Base-by-base conservation (phyloP, 2,329 filamentous ascomycete genomes). In the Bretziella fagacearum region DNA sequence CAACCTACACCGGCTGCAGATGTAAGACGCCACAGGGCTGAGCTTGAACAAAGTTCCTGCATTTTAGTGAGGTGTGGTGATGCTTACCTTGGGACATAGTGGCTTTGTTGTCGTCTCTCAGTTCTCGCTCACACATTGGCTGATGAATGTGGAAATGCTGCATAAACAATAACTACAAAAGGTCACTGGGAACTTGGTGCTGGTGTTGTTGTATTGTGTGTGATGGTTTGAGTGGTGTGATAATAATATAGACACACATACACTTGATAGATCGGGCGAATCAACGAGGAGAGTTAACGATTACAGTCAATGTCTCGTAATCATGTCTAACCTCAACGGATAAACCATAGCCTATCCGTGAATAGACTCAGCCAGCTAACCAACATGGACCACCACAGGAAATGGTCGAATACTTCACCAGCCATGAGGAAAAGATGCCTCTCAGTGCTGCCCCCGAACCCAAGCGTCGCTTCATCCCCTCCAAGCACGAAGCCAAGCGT, bases 401-500 rank as follows among this genome's bases (percentile, higher is more conserved):
- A 53, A 86, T 84, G 60, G 76, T 98, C 5, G 86, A 94, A 56
- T 98, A 86, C 68, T 98, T 96, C 62, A 91, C 85, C 8, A 81
- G 84, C 53, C 80, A 86, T 56, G 73, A 82, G 59, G 91, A 98
- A 64, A 79, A 82, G 53, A 96, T 98, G 87, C 91, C 91, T 11
- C 63, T 98, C 49, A 95, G 85, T 59, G 81, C 87, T 39, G 91
- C 91, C 1, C 91, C 91, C 5, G 91, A 98, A 60, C 91, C 91
- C 1, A 98, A 98, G 67, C 75, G 91, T 53, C 79, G 91, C 56
- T 98, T 96, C 61, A 67, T 98, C 7, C 91, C 93, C 5, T 96
- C 89, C 40, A 96, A 95, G 64, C 85, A 98, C 62, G 91, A 98
- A 63, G 82, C 84, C 26, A 95, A 95, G 68, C 77, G 87, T 49